Evolutionary conservation across 768 basidiomycete species (phyloP).

Genomic region (Podaxis sp.): DNA sequence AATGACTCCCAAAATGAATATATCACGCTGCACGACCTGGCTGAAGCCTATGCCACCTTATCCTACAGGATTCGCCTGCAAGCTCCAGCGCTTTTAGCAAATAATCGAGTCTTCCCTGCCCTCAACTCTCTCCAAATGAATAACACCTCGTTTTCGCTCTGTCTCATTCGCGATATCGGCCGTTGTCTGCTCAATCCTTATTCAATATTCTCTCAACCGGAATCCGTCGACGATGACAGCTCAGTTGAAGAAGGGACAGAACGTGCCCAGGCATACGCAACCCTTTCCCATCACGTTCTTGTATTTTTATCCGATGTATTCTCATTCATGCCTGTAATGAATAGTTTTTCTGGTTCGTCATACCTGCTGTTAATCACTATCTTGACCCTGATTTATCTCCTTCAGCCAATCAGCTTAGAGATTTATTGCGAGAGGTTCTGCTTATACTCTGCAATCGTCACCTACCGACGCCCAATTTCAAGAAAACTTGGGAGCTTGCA

Average conservation of each 20-base stretch:
- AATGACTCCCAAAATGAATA: conserved; percentile 32
- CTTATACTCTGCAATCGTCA: conserved; percentile 34
- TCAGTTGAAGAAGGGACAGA: conserved; percentile 37
- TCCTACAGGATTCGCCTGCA: conserved; percentile 41
- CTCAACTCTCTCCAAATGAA: conserved; percentile 31
- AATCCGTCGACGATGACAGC: conserved; percentile 22
- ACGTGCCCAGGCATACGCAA: conserved; percentile 38
- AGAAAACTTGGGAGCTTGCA: conserved; percentile 47
- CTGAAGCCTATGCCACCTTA: conserved; percentile 61
- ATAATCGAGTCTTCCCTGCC: conserved; percentile 20
- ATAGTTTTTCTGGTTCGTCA: conserved; percentile 49
- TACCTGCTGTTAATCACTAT: not conserved
- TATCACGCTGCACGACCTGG: conserved; percentile 52
- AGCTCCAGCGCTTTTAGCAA: conserved; percentile 20
- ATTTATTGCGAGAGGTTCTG: conserved; percentile 46
- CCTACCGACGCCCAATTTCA: conserved; percentile 37
- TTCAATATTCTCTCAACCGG: conserved; percentile 10
- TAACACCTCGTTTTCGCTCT: conserved; percentile 24
- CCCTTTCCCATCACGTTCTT: conserved; percentile 55
- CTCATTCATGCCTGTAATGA: conserved; percentile 42
- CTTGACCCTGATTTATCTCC: not conserved
- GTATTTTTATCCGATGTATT: conserved; percentile 52
- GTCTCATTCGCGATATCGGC: conserved; percentile 52
- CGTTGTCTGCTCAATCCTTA: conserved; percentile 37
- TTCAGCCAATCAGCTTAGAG: conserved; percentile 43